Conservation (phyloP, 1,284 basidiomycete genomes). For the Stygiomarasmius scandens region DNA sequence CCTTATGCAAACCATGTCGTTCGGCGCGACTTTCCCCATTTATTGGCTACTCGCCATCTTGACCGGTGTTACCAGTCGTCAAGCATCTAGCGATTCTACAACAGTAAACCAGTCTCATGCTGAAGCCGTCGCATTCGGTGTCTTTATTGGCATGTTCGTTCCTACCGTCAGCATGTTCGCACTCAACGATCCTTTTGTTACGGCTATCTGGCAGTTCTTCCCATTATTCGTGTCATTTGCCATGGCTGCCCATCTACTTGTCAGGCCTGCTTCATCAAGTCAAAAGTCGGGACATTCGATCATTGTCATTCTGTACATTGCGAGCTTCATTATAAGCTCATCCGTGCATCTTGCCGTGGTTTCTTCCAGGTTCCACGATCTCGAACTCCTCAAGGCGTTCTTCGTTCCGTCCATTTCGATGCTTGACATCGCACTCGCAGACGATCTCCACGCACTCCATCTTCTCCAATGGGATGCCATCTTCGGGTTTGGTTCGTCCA, state of each 20-base stretch:
- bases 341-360: constrained; percentile 36
- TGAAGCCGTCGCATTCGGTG: constrained; percentile 40
- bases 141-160: constrained; percentile 36
- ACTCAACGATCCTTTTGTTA: constrained; percentile 29
- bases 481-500: constrained; percentile 24
- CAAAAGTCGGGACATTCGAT: constrained; percentile 34
- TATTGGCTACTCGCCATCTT: constrained; percentile 40
- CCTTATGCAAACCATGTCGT: constrained; percentile 28
- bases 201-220: constrained; percentile 44
- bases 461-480: constrained; percentile 37
- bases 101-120: constrained; percentile 36
- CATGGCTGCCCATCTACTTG: constrained; percentile 19
- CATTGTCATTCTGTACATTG: constrained; percentile 33
- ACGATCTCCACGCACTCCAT: constrained; percentile 18
- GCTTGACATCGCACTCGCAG: constrained; percentile 14
- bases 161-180: constrained; percentile 37
- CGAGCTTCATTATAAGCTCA: constrained; percentile 34
- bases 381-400: constrained; percentile 21
- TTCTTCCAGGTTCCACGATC: constrained; percentile 30
- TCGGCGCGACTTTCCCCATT: constrained; percentile 37
- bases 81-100: constrained; percentile 1
- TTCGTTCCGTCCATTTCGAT: constrained; percentile 28
- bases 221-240: constrained; percentile 36
- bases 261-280: constrained; percentile 26
- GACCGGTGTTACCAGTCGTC: constrained; percentile 23